Conservation (phyloP, 306 rosid species). For the Elaeagnus macrophylla region DNA sequence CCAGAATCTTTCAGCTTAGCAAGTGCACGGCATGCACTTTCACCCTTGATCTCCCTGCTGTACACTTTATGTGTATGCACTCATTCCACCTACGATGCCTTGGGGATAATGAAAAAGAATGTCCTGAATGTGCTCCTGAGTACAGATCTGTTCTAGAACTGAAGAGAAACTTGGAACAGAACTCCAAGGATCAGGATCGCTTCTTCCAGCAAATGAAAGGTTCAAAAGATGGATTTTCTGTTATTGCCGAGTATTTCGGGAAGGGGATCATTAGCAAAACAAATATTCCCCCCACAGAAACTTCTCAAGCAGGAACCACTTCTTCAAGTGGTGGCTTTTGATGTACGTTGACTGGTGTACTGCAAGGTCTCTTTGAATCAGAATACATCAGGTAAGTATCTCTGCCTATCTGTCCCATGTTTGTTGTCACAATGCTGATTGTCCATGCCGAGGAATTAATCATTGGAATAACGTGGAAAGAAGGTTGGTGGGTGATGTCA, state of each 20-base stretch:
- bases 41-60: conserved; percentile 98
- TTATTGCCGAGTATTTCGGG: conserved; percentile 87
- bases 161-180: conserved; percentile 79
- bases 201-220: conserved; percentile 82
- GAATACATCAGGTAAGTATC: not conserved
- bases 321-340: conserved; percentile 45
- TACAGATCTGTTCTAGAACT: conserved; percentile 79
- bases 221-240: conserved; percentile 90
- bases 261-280: conserved; percentile 92
- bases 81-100: conserved; percentile 97
- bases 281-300: conserved; percentile 41
- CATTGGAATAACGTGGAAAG: not conserved
- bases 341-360: conserved; percentile 8
- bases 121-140: conserved; percentile 96
- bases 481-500: too few species aligned
- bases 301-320: conserved; percentile 38
- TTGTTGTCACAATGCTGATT: not conserved
- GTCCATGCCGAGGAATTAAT: not conserved
- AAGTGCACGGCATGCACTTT: conserved; percentile 97
- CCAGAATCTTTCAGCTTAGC: conserved; percentile 96
- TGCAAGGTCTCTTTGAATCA: not conserved
- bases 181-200: conserved; percentile 79
- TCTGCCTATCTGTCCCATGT: not conserved
- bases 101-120: conserved; percentile 94
- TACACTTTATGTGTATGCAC: conserved; percentile 98